Conservation (phyloP, 768 basidiomycete genomes). For the Russula brevipes region DNA sequence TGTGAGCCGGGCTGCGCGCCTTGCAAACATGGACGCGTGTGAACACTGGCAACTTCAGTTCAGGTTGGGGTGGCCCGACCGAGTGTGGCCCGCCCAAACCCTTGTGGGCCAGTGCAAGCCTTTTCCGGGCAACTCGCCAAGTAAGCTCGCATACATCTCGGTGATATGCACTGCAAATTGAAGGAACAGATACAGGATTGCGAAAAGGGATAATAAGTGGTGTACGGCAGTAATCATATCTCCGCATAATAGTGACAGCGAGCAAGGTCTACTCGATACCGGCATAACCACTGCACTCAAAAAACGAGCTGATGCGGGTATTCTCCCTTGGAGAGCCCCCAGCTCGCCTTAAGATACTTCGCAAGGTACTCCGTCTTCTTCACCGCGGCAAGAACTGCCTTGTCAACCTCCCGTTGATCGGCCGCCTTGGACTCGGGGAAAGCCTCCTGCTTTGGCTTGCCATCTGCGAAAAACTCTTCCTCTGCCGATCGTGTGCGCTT, state of each 20-base stretch:
- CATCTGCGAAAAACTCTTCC: constrained; percentile 94
- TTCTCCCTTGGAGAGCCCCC: constrained; percentile 95
- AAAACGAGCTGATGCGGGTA: constrained; percentile 93
- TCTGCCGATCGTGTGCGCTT: constrained; percentile 79
- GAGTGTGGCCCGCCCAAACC: no score
- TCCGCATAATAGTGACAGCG: constrained; percentile 20
- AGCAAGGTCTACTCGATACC: constrained; percentile 23
- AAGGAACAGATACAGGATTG: constrained; percentile 21
- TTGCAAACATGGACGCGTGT: constrained; percentile 15
- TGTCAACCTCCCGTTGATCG: constrained; percentile 88
- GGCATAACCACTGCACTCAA: constrained; percentile 37
- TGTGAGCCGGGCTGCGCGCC: constrained; percentile 3
- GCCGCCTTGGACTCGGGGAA: constrained; percentile 82
- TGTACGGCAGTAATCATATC: constrained; percentile 26
- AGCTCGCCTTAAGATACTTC: constrained; percentile 90
- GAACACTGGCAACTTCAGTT: neutral
- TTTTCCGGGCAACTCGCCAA: no score
- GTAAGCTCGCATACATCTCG: neutral
- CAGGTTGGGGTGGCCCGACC: neutral
- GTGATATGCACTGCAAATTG: constrained; percentile 1
- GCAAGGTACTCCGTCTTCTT: constrained; percentile 87
- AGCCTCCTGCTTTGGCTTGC: constrained; percentile 84
- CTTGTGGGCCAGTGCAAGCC: no score
- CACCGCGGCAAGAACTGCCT: constrained; percentile 70
- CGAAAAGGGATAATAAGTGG: constrained; percentile 15